Base-by-base conservation (phyloP, 306 rosid species). In the Castanea mollissima region DNA sequence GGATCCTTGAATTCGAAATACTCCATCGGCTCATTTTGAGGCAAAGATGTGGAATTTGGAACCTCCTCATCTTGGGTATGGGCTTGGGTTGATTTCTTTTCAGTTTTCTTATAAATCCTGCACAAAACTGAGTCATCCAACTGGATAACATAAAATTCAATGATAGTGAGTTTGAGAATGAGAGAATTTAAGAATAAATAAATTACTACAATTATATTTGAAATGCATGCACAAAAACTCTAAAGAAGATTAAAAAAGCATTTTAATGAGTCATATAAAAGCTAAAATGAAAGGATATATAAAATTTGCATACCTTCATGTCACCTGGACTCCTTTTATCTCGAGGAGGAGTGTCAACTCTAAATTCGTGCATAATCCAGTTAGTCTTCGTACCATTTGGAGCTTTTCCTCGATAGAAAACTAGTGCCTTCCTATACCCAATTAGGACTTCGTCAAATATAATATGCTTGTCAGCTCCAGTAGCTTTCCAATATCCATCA, bases 401-500 rank as follows among this genome's bases (percentile, higher is more conserved):
- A 14, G 59, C 59, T 16, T 8, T 69, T 25, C 81, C 81, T 9
- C 1, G 25, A 27, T 60, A 23, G 27, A 60, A 60, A 1, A 68
- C 76, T 4, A 78, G 16, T 5, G 54, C 16, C 41, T 29, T 78
- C 44, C 38, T 78, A 54, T 16, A 15, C 16, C 80, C 80, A 68
- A 77, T 51, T 13, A 34, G 4, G 56, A 25, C 1, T 20, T 38
- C 56, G 9, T 54, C 23, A 19, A 1, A 25, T 13, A 1, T 10
- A 7, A 76, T 11, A 1, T 27, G 18, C 9, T 2, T 3, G 57
- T 20, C 49, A 10, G 20, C 13, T 35, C 81, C 81, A 3, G 71
- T 71, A 25, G 76, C 62, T 70, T 78, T 78, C 81, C 81, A 78
- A 31, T 21, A 55, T 32, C 75, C 81, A 4, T 18, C 21, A 6